phyloP scores from a whole-genome alignment of 345 rosid genomes.

The Excoecaria cochinchinensis region DNA sequence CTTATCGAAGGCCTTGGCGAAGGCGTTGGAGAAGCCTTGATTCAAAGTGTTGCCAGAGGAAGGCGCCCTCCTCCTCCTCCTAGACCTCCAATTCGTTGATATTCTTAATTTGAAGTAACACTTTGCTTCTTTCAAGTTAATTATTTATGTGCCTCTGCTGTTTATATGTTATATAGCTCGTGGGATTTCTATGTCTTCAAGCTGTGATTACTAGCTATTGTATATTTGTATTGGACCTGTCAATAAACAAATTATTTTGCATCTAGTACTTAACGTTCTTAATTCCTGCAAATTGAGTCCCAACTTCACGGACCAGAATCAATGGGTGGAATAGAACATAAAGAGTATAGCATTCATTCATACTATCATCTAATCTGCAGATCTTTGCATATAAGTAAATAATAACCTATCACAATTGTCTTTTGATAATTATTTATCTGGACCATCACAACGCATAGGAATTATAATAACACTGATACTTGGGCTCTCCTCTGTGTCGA shows the following conservation, averaged over 20 bases:
- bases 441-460: too few relatives aligned
- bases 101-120: not conserved
- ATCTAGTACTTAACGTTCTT: not conserved
- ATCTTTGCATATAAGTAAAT: too few relatives aligned
- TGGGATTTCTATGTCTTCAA: not conserved
- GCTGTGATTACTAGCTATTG: not conserved
- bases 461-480: too few relatives aligned
- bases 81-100: constrained; percentile 2
- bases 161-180: not conserved
- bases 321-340: too few relatives aligned
- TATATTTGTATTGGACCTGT: not conserved
- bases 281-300: not conserved
- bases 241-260: not conserved
- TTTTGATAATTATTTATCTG: too few relatives aligned
- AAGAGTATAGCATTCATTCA: too few relatives aligned
- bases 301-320: not conserved
- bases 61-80: constrained; percentile 13
- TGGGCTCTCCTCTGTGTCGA: too few relatives aligned
- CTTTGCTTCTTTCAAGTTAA: not conserved
- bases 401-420: too few relatives aligned
- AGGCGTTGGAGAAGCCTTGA: constrained; percentile 66
- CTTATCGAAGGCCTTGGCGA: constrained; percentile 79
- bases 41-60: constrained; percentile 39
- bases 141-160: not conserved
- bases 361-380: too few relatives aligned